Evolutionary conservation across 371 early-diverging fungal species (phyloP), one percentile per base, ranked within the genome.

Genomic region (Blakeslea trispora): DNA sequence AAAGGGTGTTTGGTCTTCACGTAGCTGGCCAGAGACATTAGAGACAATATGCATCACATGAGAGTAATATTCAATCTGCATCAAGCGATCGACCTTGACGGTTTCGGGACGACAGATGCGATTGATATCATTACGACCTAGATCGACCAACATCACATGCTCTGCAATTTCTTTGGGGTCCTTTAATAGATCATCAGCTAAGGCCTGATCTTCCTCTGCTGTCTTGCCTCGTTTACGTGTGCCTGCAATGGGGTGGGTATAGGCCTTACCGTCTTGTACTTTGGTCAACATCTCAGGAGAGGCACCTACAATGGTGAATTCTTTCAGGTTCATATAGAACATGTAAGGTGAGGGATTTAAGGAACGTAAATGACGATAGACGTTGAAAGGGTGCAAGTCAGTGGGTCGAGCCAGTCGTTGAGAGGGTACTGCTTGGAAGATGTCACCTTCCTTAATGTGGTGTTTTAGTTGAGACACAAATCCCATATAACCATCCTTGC

Each of bases 21-120:
- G 82, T 47, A 98, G 72, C 50, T 77, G 79, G 40, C 98, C 98
- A 11, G 91, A 89, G 8, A 98, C 94, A 61, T 95, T 90, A 57
- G 90, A 89, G 15, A 97, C 97, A 68, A 98, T 96, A 60, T 98
- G 98, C 96, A 98, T 98, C 28, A 96, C 98, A 67, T 98, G 97
- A 32, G 92, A 91, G 66, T 94, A 98, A 37, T 88, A 82, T 69
- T 98, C 98, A 59, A 97, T 88, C 51, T 94, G 87, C 98, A 98
- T 98, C 56, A 97, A 75, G 57, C 93, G 94, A 63, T 96, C 95
- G 10, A 96, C 96, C 56, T 82, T 89, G 57, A 96, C 96, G 31
- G 95, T 85, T 54, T 83, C 83, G 2, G 98, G 97, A 53, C 89
- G 79, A 74, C 96, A 97, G 24, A 98, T 86, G 42, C 97, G 91